A percentile compares a stretch with the other conserved stretches of the same genome.
These are phyloP conservation scores for Crinitomyces ghanaensis DNA, from an alignment of 805 yeast genomes.

Conservation along the genomic window DNA sequence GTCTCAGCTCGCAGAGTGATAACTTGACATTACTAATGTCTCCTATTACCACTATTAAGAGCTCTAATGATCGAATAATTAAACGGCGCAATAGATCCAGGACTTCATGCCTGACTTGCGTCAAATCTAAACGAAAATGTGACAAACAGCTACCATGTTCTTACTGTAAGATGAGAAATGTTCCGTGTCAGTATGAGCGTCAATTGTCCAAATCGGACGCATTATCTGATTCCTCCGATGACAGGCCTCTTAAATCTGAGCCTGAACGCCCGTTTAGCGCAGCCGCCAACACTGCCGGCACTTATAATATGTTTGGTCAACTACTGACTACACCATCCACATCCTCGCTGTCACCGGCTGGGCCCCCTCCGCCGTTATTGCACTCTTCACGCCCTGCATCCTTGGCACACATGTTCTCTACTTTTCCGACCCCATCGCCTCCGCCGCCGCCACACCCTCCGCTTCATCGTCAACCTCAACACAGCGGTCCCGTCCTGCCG, in stretches of 20 bases:
- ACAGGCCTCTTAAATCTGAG: slow-evolving; percentile 2
- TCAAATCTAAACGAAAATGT: slow-evolving; percentile 13
- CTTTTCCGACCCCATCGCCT: too few species aligned
- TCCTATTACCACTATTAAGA: too few species aligned
- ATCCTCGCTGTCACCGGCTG: neutral
- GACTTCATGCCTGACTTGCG: slow-evolving; percentile 13
- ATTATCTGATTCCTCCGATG: slow-evolving; percentile 2
- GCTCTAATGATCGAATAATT: too few species aligned
- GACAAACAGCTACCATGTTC: slow-evolving; percentile 11
- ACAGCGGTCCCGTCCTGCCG: neutral
- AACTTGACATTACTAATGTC: too few species aligned
- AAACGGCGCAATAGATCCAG: slow-evolving; percentile 10
- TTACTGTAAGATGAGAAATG: slow-evolving; percentile 10
- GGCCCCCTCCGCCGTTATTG: neutral
- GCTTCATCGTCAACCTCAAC: too few species aligned
- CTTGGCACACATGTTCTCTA: too few species aligned
- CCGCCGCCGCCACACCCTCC: too few species aligned
- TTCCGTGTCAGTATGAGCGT: slow-evolving; percentile 9
- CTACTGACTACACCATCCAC: neutral
- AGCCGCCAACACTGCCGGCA: neutral
- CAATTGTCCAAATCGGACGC: neutral
- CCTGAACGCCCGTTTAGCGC: neutral
- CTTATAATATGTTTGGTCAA: neutral
- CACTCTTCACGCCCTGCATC: neutral
- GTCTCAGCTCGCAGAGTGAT: too few species aligned